Conservation (phyloP, 2,329 filamentous ascomycete genomes). For the Coniella vitis region DNA sequence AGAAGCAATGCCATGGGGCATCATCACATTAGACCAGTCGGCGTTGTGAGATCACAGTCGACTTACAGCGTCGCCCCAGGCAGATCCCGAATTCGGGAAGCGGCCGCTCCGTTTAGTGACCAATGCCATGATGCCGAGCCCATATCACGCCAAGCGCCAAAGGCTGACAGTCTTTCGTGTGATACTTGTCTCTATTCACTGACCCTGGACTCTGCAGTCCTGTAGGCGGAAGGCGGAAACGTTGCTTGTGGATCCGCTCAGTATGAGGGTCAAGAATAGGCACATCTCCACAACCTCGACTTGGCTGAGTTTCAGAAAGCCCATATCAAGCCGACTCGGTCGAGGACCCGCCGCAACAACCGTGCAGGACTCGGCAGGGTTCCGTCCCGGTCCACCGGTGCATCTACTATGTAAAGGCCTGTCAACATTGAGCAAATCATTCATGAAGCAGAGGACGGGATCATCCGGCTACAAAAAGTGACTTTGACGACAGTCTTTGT, state of each 20-base stretch:
- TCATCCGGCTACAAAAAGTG: background rate
- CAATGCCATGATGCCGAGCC: no score
- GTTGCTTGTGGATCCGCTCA: background rate
- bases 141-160: no score
- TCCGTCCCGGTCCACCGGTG: background rate
- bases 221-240: background rate
- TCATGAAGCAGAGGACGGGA: no score
- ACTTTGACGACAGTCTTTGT: background rate
- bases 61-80: no score
- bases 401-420: no score
- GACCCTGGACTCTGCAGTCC: background rate
- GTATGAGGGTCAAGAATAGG: background rate
- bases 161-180: background rate
- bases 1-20: no score
- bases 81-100: no score
- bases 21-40: no score
- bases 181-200: background rate
- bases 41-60: no score
- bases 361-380: background rate
- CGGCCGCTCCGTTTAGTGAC: no score
- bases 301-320: slow-evolving; percentile 1
- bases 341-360: background rate
- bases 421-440: no score
- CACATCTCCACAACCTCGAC: background rate
- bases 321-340: background rate